Percentiles rank a stretch among this genome's conserved stretches.
These are phyloP conservation scores for Leccinum pellstonianum DNA, from an alignment of 768 basidiomycete species.

Conservation along the genomic window DNA sequence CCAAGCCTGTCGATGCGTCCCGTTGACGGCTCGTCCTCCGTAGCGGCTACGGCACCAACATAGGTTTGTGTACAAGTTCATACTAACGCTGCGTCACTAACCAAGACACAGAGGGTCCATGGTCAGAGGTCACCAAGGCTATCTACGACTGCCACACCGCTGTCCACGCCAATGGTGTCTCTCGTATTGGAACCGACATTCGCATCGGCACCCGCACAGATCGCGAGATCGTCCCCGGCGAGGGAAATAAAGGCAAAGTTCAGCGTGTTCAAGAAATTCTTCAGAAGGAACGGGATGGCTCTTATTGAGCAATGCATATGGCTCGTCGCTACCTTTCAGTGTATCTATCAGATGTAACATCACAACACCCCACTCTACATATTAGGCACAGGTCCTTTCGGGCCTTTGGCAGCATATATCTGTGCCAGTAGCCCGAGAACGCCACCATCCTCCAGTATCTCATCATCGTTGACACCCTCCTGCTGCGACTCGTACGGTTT, in stretches of 20 bases:
- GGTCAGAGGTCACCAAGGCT: constrained; percentile 77
- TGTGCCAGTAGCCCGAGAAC: constrained; percentile 83
- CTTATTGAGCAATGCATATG: constrained; percentile 1
- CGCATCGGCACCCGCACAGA: constrained; percentile 90
- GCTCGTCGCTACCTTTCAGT: background rate
- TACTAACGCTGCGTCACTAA: constrained; percentile 2
- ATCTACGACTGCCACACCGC: constrained; percentile 92
- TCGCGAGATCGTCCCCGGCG: constrained; percentile 56
- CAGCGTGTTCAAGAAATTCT: constrained; percentile 80
- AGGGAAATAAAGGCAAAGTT: constrained; percentile 80
- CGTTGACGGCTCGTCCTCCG: constrained; percentile 6
- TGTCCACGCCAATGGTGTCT: constrained; percentile 73
- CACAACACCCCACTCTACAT: constrained; percentile 30
- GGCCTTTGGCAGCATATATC: constrained; percentile 66
- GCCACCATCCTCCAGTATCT: constrained; percentile 72
- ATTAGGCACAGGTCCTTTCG: constrained; percentile 46
- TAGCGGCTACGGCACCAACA: constrained; percentile 90
- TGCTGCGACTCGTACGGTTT: constrained; percentile 40
- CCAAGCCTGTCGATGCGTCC: constrained; percentile 34
- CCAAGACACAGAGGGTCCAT: constrained; percentile 64
- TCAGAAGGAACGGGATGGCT: constrained; percentile 29
- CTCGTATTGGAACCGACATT: constrained; percentile 86
- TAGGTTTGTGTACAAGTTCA: constrained; percentile 46
- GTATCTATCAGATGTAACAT: background rate
- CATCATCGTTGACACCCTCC: constrained; percentile 58